Percentiles rank a stretch among this genome's conserved stretches.
These are phyloP conservation scores for Vanderwaltozyma tropicalis DNA, from an alignment of 805 yeast species.

Conservation along the genomic window DNA sequence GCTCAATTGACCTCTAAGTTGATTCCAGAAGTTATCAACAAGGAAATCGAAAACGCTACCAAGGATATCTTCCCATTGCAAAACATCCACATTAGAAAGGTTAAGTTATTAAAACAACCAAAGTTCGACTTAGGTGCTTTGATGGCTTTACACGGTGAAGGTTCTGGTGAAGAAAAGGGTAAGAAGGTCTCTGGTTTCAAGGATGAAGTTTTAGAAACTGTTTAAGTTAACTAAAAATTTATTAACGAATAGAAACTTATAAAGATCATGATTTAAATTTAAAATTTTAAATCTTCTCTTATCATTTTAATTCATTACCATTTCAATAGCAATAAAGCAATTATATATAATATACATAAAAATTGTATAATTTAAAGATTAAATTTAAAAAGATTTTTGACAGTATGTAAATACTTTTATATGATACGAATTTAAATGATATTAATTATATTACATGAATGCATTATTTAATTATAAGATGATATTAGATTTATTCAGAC, in stretches of 20 bases:
- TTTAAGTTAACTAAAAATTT: slow-evolving; percentile 38
- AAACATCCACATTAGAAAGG: slow-evolving; percentile 98
- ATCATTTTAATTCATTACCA: too few relatives aligned
- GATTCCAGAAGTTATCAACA: slow-evolving; percentile 97
- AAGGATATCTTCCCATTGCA: slow-evolving; percentile 93
- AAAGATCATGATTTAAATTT: not conserved
- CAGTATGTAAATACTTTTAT: too few relatives aligned
- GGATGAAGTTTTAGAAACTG: slow-evolving; percentile 96
- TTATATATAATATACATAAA: not conserved
- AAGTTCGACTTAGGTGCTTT: slow-evolving; percentile 96
- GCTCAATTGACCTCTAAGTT: slow-evolving; percentile 95
- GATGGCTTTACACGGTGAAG: slow-evolving; percentile 95
- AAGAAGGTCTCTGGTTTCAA: slow-evolving; percentile 96
- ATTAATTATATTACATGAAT: too few relatives aligned
- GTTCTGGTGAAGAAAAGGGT: slow-evolving; percentile 88
- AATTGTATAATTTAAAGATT: not conserved
- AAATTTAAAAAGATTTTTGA: too few relatives aligned
- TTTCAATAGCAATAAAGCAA: too few relatives aligned
- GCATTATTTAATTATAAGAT: too few relatives aligned
- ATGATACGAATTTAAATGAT: too few relatives aligned
- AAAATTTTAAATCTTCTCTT: not conserved
- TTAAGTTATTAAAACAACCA: slow-evolving; percentile 95
- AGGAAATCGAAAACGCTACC: slow-evolving; percentile 95
- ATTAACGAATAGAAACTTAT: not conserved
- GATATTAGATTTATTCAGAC: too few relatives aligned